Evolutionary conservation across 768 basidiomycete genomes (phyloP).

Genomic region (Hortiboletus flavorubellus): DNA sequence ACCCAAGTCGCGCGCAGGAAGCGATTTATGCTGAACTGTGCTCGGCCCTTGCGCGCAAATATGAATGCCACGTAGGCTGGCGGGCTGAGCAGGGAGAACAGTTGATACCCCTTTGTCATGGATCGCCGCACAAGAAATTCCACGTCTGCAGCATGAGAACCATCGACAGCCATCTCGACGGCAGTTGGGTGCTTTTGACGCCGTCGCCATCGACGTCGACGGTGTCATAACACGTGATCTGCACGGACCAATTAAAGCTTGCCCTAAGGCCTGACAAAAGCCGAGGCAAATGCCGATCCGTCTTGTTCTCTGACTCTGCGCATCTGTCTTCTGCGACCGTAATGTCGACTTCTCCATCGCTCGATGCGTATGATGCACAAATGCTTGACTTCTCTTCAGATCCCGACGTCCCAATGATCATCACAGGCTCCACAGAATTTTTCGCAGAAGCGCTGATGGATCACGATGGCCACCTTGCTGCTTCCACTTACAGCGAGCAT

Average conservation of each 20-base stretch:
- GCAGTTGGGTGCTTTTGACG: neutral
- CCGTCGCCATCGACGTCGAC: conserved; percentile 3
- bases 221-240: conserved; percentile 21
- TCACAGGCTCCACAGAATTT: conserved; percentile 40
- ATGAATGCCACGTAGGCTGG: conserved; percentile 56
- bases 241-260: conserved; percentile 29
- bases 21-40: conserved; percentile 56
- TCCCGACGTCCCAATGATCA: conserved; percentile 59
- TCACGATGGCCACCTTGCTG: conserved; percentile 42
- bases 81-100: conserved; percentile 59
- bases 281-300: conserved; percentile 15
- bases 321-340: conserved; percentile 12
- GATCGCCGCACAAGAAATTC: conserved; percentile 64
- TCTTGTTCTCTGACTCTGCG: conserved; percentile 14
- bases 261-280: conserved; percentile 23
- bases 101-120: conserved; percentile 65
- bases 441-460: conserved; percentile 60
- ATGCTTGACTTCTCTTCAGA: conserved; percentile 61
- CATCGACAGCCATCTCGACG: conserved; percentile 16
- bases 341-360: conserved; percentile 30
- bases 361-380: conserved; percentile 58
- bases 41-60: conserved; percentile 51
- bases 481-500: conserved; percentile 29
- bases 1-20: conserved; percentile 72
- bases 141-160: conserved; percentile 49